Percentiles rank a stretch among this genome's conserved stretches.
Conservation (phyloP, 371 early-diverging fungal species). For the Mucor indicus region DNA sequence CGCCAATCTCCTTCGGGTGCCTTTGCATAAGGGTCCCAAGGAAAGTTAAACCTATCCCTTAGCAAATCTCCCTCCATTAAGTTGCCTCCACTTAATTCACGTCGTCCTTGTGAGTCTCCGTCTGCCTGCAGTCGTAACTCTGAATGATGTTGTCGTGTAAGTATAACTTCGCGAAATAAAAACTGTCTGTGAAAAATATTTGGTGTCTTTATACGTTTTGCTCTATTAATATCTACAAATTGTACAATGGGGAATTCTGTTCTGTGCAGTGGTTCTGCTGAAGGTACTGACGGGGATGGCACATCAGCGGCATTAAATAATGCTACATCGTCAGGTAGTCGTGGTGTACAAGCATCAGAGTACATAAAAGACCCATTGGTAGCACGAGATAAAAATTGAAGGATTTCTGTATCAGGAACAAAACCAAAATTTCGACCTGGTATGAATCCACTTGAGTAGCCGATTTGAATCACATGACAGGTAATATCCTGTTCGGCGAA, state of each 20-base stretch:
- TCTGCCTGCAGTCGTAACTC: constrained; percentile 15
- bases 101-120: constrained; percentile 4
- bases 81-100: background rate
- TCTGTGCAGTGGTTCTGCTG: too few relatives aligned
- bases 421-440: constrained; percentile 85
- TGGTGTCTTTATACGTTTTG: constrained; percentile 21
- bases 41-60: constrained; percentile 58
- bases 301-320: background rate
- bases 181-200: constrained; percentile 31
- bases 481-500: constrained; percentile 69
- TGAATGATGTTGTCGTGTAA: constrained; percentile 19
- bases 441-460: constrained; percentile 68
- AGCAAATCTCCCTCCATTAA: constrained; percentile 5
- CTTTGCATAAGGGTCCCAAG: constrained; percentile 79
- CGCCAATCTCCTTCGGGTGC: constrained; percentile 80
- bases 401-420: constrained; percentile 84
- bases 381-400: constrained; percentile 78
- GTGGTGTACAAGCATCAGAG: constrained; percentile 60
- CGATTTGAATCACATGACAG: constrained; percentile 85
- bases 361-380: constrained; percentile 83
- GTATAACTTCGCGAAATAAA: constrained; percentile 27
- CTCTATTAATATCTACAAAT: constrained; percentile 12
- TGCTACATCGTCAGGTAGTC: background rate
- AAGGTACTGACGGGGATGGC: too few relatives aligned
- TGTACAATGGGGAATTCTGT: constrained; percentile 12